A percentile compares a stretch with the other conserved stretches of the same genome.
These are phyloP conservation scores for Phialophora expanda DNA, from an alignment of 2,329 filamentous ascomycete species.

Conservation along the genomic window DNA sequence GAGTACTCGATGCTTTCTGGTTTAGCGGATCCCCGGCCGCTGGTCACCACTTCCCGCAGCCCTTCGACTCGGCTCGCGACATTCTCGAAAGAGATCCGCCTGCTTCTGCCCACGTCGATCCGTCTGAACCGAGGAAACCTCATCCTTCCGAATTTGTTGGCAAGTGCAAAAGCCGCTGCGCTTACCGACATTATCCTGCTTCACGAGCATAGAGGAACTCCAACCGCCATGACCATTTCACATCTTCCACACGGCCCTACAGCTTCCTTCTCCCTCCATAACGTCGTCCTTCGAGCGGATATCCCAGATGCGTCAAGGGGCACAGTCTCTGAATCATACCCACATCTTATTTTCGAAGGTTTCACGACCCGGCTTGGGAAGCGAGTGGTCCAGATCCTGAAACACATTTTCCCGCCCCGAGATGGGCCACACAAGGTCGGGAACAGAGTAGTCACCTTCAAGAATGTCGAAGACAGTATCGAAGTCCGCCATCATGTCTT, in stretches of 20 bases:
- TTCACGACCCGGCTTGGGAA: slow-evolving; percentile 81
- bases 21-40: slow-evolving; percentile 82
- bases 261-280: slow-evolving; percentile 85
- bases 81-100: slow-evolving; percentile 89
- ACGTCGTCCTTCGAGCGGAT: slow-evolving; percentile 89
- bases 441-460: slow-evolving; percentile 88
- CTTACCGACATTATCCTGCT: slow-evolving; percentile 84
- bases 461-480: slow-evolving; percentile 85
- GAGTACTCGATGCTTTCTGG: slow-evolving; percentile 93
- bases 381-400: slow-evolving; percentile 85
- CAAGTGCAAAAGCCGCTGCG: slow-evolving; percentile 77
- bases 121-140: slow-evolving; percentile 90
- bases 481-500: slow-evolving; percentile 95
- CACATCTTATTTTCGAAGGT: slow-evolving; percentile 93
- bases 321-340: slow-evolving; percentile 89
- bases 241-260: slow-evolving; percentile 90
- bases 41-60: slow-evolving; percentile 89
- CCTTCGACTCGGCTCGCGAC: slow-evolving; percentile 83
- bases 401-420: slow-evolving; percentile 90
- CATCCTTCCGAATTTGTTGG: slow-evolving; percentile 82
- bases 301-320: slow-evolving; percentile 86
- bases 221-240: slow-evolving; percentile 84
- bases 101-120: slow-evolving; percentile 83
- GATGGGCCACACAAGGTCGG: slow-evolving; percentile 82
- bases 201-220: slow-evolving; percentile 90